These are phyloP conservation scores for Saccharomyces pastorianus DNA, from an alignment of 1,139 yeast species.

Conservation along the genomic window DNA sequence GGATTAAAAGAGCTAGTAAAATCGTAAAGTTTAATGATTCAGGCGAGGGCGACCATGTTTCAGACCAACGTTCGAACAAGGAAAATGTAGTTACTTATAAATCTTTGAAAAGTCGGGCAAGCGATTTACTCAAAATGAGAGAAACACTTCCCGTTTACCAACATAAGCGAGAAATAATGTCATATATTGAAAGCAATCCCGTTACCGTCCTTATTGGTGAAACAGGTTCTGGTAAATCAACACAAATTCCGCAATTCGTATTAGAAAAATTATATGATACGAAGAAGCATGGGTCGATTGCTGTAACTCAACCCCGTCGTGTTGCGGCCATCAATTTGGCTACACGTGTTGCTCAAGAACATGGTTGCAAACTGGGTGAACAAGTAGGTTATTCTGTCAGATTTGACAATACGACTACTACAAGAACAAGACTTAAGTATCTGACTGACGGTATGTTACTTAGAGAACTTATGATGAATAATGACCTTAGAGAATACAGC, in stretches of 20 bases:
- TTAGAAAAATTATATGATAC: conserved; percentile 33
- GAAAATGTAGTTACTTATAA: conserved; percentile 8
- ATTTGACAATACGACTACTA: conserved; percentile 51
- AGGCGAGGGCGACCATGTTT: conserved; percentile 18
- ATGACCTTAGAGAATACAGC: conserved; percentile 53
- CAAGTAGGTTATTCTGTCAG: conserved; percentile 94
- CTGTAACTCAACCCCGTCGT: conserved; percentile 94
- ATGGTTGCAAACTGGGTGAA: conserved; percentile 66
- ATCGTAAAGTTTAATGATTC: conserved; percentile 17
- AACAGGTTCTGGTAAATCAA: conserved; percentile 97
- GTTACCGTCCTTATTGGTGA: conserved; percentile 88
- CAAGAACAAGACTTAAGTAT: conserved; percentile 65
- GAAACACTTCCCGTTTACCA: conserved; percentile 66
- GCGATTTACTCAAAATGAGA: conserved; percentile 43
- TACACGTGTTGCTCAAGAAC: conserved; percentile 83
- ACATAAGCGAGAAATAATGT: conserved; percentile 56
- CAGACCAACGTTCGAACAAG: conserved; percentile 9
- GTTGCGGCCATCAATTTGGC: conserved; percentile 97
- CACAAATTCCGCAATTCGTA: conserved; percentile 91
- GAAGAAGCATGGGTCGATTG: conserved; percentile 46
- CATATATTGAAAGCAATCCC: conserved; percentile 46
- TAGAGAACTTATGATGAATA: conserved; percentile 80
- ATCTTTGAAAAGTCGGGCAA: conserved; percentile 38
- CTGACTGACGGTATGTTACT: conserved; percentile 96
- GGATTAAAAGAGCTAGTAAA: conserved; percentile 4